These are phyloP conservation scores for Pseudohalonectria lignicola DNA, from an alignment of 2,329 filamentous ascomycete genomes.

Conservation along the genomic window DNA sequence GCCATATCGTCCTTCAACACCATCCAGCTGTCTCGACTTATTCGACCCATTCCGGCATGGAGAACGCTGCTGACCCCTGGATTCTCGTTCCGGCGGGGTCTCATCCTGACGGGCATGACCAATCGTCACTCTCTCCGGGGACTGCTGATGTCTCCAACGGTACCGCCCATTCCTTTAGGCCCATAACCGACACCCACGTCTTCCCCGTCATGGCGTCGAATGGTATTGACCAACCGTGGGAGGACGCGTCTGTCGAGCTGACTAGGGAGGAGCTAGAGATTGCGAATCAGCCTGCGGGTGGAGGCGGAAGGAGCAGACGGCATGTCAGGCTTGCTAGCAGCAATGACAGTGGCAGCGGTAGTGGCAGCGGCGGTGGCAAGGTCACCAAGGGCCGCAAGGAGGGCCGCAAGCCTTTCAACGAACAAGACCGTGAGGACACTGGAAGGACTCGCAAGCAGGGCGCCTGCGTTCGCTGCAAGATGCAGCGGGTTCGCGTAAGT, in stretches of 20 bases:
- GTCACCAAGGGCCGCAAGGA: neutral
- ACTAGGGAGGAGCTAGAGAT: neutral
- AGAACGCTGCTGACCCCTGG: too few relatives aligned
- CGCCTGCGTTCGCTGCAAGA: slow-evolving; percentile 32
- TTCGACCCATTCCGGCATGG: too few relatives aligned
- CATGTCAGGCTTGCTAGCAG: too few relatives aligned
- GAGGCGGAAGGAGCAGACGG: too few relatives aligned
- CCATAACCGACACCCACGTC: neutral
- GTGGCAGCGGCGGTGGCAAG: neutral
- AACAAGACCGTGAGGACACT: slow-evolving; percentile 18
- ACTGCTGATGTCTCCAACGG: too few relatives aligned
- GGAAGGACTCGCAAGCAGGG: slow-evolving; percentile 21
- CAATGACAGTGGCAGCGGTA: too few relatives aligned
- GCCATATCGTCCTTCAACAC: too few relatives aligned
- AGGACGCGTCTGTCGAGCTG: neutral
- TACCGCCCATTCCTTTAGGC: too few relatives aligned
- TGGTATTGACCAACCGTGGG: neutral
- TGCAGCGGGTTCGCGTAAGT: slow-evolving; percentile 31
- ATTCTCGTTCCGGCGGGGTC: neutral
- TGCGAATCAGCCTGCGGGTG: neutral
- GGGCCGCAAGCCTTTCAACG: slow-evolving; percentile 9
- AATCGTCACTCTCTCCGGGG: too few relatives aligned
- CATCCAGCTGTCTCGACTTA: too few relatives aligned
- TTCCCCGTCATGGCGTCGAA: neutral
- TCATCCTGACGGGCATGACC: too few relatives aligned